Conservation (phyloP, 75 land plant species). For the Cupressus sempervirens region DNA sequence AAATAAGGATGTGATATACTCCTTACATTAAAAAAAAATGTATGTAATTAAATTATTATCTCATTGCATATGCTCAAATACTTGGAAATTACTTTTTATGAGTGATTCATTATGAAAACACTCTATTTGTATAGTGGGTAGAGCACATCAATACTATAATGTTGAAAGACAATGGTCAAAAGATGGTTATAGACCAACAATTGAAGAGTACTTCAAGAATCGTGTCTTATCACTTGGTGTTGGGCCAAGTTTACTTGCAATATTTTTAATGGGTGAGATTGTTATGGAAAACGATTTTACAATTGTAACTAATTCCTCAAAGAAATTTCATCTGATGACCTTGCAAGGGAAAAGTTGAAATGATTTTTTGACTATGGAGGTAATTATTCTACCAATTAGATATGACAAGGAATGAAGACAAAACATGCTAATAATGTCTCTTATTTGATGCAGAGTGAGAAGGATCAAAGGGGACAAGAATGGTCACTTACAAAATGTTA, state of each 20-base stretch:
- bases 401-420: too few species aligned
- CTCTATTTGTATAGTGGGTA: background rate
- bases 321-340: background rate
- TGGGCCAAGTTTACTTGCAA: background rate
- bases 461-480: background rate
- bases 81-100: background rate
- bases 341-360: background rate
- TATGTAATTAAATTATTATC: background rate
- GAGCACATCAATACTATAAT: background rate
- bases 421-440: background rate
- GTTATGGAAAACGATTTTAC: background rate
- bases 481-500: background rate
- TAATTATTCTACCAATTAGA: background rate
- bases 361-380: background rate
- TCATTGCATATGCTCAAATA: too few species aligned
- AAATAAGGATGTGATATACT: background rate
- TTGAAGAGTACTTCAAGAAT: background rate
- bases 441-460: background rate
- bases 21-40: background rate
- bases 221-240: background rate
- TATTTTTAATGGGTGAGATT: background rate
- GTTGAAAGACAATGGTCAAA: background rate
- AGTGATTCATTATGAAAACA: background rate
- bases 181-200: background rate
- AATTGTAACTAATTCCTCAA: background rate